Evolutionary conservation across 495 filamentous ascomycete genomes (phyloP).

Genomic region (Cercophora samala): DNA sequence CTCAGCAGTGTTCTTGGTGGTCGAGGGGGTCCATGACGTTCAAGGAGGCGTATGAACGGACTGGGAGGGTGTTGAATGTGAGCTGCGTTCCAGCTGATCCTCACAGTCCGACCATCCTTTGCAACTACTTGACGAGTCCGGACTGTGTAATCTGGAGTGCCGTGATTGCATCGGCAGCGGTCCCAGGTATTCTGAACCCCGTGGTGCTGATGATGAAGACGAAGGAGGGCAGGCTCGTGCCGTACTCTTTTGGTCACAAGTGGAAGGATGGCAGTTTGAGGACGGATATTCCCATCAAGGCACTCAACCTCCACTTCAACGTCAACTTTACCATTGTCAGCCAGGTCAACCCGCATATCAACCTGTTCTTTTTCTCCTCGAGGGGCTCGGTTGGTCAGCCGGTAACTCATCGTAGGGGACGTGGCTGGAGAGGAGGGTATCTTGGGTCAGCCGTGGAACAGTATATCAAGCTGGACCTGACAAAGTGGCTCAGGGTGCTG

Average conservation of each 20-base stretch:
- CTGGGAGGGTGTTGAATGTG: slow-evolving; percentile 91
- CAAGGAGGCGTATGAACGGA: slow-evolving; percentile 89
- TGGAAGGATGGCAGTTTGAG: slow-evolving; percentile 96
- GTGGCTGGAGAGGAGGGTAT: slow-evolving; percentile 95
- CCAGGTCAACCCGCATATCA: slow-evolving; percentile 97
- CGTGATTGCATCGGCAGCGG: slow-evolving; percentile 90
- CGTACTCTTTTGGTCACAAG: slow-evolving; percentile 93
- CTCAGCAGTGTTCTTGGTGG: slow-evolving; percentile 81
- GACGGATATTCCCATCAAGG: slow-evolving; percentile 92
- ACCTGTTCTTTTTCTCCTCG: slow-evolving; percentile 96
- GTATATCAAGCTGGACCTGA: slow-evolving; percentile 90
- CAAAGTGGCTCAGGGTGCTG: slow-evolving; percentile 93
- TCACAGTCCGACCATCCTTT: slow-evolving; percentile 84
- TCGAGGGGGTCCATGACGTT: slow-evolving; percentile 87
- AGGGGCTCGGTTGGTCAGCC: slow-evolving; percentile 86
- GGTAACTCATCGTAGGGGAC: slow-evolving; percentile 88
- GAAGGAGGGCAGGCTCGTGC: slow-evolving; percentile 63
- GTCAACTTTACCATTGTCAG: slow-evolving; percentile 95
- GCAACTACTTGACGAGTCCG: slow-evolving; percentile 89
- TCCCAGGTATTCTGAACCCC: slow-evolving; percentile 92
- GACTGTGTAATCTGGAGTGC: slow-evolving; percentile 99
- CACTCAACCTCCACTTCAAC: slow-evolving; percentile 93
- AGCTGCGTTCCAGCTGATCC: slow-evolving; percentile 96
- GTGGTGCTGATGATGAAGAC: slow-evolving; percentile 97
- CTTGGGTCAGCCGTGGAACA: slow-evolving; percentile 88